A percentile compares a stretch with the other conserved stretches of the same genome.
phyloP scores from a whole-genome alignment of 768 basidiomycete genomes.

The Rhizopogon rudus region DNA sequence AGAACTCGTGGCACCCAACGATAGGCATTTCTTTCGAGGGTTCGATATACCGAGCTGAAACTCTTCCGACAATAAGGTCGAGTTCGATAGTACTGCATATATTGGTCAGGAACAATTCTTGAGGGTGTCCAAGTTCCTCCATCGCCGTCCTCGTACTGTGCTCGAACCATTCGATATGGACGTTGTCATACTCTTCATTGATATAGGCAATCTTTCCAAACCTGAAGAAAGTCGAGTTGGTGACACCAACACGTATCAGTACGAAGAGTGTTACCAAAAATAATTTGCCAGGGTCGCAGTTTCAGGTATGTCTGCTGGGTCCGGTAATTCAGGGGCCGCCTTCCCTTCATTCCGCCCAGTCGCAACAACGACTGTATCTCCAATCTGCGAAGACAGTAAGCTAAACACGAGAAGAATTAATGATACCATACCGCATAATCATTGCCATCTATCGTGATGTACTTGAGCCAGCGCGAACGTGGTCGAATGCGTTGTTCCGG shows the following conservation, averaged over 20 bases:
- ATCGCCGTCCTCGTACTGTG: slow-evolving; percentile 63
- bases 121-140: slow-evolving; percentile 52
- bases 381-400: slow-evolving; percentile 37
- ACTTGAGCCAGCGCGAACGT: slow-evolving; percentile 31
- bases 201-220: slow-evolving; percentile 63
- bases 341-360: slow-evolving; percentile 28
- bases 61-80: slow-evolving; percentile 41
- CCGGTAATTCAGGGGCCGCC: slow-evolving; percentile 29
- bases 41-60: slow-evolving; percentile 34
- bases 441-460: slow-evolving; percentile 38
- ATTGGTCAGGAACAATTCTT: slow-evolving; percentile 61
- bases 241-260: not conserved
- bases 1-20: slow-evolving; percentile 38
- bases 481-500: slow-evolving; percentile 29
- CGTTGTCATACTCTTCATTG: slow-evolving; percentile 32
- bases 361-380: slow-evolving; percentile 56
- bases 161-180: slow-evolving; percentile 73
- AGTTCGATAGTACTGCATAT: slow-evolving; percentile 44
- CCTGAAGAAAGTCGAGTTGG: slow-evolving; percentile 33
- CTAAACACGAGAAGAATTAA: not conserved
- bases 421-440: slow-evolving; percentile 35
- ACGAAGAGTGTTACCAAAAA: slow-evolving; percentile 49
- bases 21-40: slow-evolving; percentile 20
- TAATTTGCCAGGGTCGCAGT: slow-evolving; percentile 45
- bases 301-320: slow-evolving; percentile 28